Base-by-base conservation (phyloP, 108 stramenopile genomes). In the Mediolabrus comicus region DNA sequence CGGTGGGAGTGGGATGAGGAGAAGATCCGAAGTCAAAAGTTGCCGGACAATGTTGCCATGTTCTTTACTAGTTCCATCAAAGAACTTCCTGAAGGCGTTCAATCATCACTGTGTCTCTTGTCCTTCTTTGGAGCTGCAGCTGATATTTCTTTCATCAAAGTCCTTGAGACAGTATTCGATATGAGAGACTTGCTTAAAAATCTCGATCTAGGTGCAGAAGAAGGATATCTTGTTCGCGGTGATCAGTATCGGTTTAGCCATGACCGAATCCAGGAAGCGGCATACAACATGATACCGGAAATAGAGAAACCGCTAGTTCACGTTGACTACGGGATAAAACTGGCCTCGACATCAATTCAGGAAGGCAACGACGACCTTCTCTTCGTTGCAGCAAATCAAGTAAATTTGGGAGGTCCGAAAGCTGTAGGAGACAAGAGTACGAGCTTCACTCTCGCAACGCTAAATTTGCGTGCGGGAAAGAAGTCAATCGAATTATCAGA, bases 391-490 rank as follows among this genome's bases (percentile, higher is more conserved):
- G 62, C 56, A 2, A 29, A 53, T 9, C 71, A 72, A 43, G 25
- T 65, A 1, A 65, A 72, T 22, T 62, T 46, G 19, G 71, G 53
- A 9, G 68, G 68, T 13, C 68, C 58, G 16, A 2, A 38, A 17
- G 55, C 63, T 16, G 19, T 72, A 22, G 1, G 13, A 1, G 17
- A 30, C 3, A 0, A 28, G 4, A 30, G 26, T 17, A 10, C 53
- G 3, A 22, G 2, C 29, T 1, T 11, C 3, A 2, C 12, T 14
- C 27, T 69, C 2, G 67, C 67, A 7, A 38, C 39, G 8, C 29
- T 69, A 12, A 65, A 65, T 57, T 11, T 69, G 10, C 12, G n/a
- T 1, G 75, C 75, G n/a, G 75, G 75, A 6, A 58, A 75, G 4
- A 75, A 36, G 17, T 59, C 75, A 14, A 67, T 75, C 25, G 27